Evolutionary conservation across 2,329 filamentous ascomycete species (phyloP).

Genomic region (Teratosphaeria viscida): DNA sequence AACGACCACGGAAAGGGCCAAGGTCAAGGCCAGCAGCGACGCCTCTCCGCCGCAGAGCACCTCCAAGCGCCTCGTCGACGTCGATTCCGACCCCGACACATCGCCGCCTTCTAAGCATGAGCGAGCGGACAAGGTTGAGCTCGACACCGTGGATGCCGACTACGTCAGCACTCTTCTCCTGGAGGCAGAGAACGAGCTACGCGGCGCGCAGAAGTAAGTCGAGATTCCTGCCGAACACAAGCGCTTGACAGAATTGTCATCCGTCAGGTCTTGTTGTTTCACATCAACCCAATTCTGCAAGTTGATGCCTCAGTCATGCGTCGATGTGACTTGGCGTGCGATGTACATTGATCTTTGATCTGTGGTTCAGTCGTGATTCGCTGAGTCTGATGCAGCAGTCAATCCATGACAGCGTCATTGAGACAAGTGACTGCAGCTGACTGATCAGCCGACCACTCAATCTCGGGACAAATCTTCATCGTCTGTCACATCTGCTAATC

Average conservation of each 20-base stretch:
- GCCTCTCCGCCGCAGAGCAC: too few species aligned
- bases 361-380: not conserved
- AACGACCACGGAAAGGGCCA: too few species aligned
- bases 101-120: not conserved
- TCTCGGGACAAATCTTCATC: accelerated
- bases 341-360: not conserved
- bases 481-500: not conserved
- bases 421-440: not conserved
- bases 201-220: not conserved
- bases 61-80: not conserved
- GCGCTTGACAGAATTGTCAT: not conserved
- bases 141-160: not conserved
- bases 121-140: not conserved
- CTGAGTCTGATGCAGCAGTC: not conserved
- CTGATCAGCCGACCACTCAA: not conserved
- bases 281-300: not conserved
- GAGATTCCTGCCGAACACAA: not conserved
- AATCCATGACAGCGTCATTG: not conserved
- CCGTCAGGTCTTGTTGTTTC: not conserved
- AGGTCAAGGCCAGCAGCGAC: too few species aligned
- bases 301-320: not conserved
- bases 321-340: not conserved
- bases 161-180: not conserved
- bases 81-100: not conserved
- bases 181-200: not conserved